Conservation (phyloP, 352 stramenopile genomes). For the Achlya hypogyna region DNA sequence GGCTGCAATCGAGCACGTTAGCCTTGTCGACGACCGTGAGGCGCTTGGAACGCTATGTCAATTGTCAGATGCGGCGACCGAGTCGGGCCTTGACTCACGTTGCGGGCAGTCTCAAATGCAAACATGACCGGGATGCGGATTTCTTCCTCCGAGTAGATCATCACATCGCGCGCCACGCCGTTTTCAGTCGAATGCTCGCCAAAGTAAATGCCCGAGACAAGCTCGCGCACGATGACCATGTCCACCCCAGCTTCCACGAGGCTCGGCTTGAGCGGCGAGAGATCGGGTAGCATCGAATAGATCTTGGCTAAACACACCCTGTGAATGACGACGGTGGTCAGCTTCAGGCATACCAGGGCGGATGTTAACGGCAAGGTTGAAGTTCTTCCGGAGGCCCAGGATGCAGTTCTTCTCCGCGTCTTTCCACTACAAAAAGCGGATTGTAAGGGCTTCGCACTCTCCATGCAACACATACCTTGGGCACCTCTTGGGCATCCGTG, state of each 20-base stretch:
- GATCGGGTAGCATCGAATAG: slow-evolving; percentile 94
- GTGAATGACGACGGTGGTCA: too few species aligned
- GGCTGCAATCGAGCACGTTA: slow-evolving; percentile 97
- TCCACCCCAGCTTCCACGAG: slow-evolving; percentile 94
- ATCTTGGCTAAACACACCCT: slow-evolving; percentile 94
- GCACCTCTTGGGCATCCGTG: slow-evolving; percentile 83
- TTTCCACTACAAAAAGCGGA: slow-evolving; percentile 45
- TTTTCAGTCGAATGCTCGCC: slow-evolving; percentile 76
- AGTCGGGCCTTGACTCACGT: slow-evolving; percentile 31
- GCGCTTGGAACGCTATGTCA: slow-evolving; percentile 83
- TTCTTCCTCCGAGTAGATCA: slow-evolving; percentile 96
- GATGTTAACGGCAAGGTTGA: slow-evolving; percentile 97
- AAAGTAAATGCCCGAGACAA: slow-evolving; percentile 99
- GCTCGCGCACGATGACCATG: slow-evolving; percentile 98
- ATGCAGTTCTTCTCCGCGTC: slow-evolving; percentile 93
- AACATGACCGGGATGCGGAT: slow-evolving; percentile 78
- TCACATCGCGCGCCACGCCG: slow-evolving; percentile 86
- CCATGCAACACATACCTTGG: slow-evolving; percentile 36
- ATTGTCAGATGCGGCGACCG: neutral
- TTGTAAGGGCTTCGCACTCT: neutral
- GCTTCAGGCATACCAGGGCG: slow-evolving; percentile 71
- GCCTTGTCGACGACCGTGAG: slow-evolving; percentile 98
- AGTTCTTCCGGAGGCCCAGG: slow-evolving; percentile 95
- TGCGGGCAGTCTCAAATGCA: slow-evolving; percentile 73
- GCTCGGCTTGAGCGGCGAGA: slow-evolving; percentile 95